phyloP scores from a whole-genome alignment of 352 stramenopile genomes.

The Pythium angustatum region DNA sequence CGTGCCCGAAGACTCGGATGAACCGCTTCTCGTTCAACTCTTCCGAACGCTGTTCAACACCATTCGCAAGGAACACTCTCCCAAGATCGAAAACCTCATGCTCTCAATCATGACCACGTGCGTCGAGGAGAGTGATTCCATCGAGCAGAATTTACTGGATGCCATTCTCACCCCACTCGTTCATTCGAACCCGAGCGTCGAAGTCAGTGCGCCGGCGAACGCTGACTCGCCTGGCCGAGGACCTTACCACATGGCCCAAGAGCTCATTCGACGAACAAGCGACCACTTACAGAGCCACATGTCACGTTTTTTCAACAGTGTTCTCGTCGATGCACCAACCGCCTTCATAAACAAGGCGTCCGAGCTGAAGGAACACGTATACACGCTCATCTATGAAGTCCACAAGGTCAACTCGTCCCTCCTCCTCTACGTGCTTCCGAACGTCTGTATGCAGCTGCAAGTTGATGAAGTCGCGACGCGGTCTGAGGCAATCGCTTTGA shows the following conservation, averaged over 20 bases:
- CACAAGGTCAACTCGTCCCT: constrained; percentile 80
- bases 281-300: constrained; percentile 68
- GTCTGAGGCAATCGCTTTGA: constrained; percentile 69
- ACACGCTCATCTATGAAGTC: constrained; percentile 81
- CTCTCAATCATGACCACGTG: constrained; percentile 70
- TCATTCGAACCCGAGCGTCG: constrained; percentile 18
- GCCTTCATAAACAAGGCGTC: constrained; percentile 42
- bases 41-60: constrained; percentile 71
- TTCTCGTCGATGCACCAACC: constrained; percentile 58
- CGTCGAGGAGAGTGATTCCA: constrained; percentile 65
- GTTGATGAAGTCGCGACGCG: constrained; percentile 84
- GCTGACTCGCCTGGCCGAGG: constrained; percentile 25
- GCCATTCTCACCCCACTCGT: constrained; percentile 61
- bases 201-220: not conserved
- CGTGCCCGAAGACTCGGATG: constrained; percentile 39
- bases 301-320: constrained; percentile 81
- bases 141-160: constrained; percentile 73
- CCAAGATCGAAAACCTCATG: constrained; percentile 78
- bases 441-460: constrained; percentile 84
- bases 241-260: constrained; percentile 60
- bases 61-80: constrained; percentile 56
- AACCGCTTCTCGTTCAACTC: constrained; percentile 65
- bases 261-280: constrained; percentile 73
- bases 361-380: constrained; percentile 77
- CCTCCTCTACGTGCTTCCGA: constrained; percentile 82